Evolutionary conservation across 2,329 filamentous ascomycete species (phyloP), one percentile per base, ranked within the genome.

Genomic region (Didymella sp.): DNA sequence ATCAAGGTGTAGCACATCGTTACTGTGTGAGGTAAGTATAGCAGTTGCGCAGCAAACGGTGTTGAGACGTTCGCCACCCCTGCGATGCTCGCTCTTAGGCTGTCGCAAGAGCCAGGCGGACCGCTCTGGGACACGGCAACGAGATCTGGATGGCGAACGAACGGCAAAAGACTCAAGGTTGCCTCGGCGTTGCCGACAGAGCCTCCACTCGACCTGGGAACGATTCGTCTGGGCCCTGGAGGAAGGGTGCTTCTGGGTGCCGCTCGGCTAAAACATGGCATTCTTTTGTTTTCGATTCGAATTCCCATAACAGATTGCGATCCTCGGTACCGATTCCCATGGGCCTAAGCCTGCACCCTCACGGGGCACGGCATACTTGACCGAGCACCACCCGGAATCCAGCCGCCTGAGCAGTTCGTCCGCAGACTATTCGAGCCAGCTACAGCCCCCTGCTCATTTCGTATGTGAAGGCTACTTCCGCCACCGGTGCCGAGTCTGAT

Each of bases 181-280:
- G 28, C 24, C 21, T 52, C 48, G 54, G 48, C 27, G 30, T 43
- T 33, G 25, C 43, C 54, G 54, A 44, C 43, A 35, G 54, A 48
- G 48, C 54, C 30, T 48, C 44, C 31, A 43, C 44, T 17, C 30
- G 35, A 41, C 19, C 30, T 40, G 37, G 40, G 45, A 35, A 31
- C 21, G 28, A 42, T 19, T n/a, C 27, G 37, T 38, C 47, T 51
- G 42, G 53, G 30, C 30, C 44, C 38, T 19, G 21, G 19, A 24
- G n/a, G 30, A 15, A 12, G 24, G 17, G 22, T 38, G 38, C 38
- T 25, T 13, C 17, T 25, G 28, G 24, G 40, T 21, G 6, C 22
- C 12, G 25, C 37, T 57, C 48, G 48, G 48, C 21, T 47, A 44
- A 48, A 48, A 41, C 41, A 58, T 58, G 56, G 56, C 27, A 58